Evolutionary conservation across 2,329 filamentous ascomycete species (phyloP), one percentile per base, ranked within the genome.

Genomic region (Xylariaceae sp.): DNA sequence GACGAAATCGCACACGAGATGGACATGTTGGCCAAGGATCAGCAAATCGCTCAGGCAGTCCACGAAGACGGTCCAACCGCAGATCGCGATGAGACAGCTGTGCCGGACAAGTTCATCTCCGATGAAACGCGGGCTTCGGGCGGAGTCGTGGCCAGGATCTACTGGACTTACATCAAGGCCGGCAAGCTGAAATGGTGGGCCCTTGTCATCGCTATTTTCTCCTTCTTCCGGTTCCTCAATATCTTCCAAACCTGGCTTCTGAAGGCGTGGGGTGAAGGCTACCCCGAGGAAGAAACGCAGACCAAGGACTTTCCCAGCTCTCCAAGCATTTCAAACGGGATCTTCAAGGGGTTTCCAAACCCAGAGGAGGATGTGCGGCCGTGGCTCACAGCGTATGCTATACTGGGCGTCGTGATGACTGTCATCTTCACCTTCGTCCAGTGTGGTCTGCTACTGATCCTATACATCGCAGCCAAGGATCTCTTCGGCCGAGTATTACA

Each of bases 211-310:
- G 21, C 75, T 1, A 63, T 79, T 10, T 75, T 89, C 38, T 57
- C 72, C 5, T 25, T 78, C 0, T 85, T 77, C 47, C 77, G 88
- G 5, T 50, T 77, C 10, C 61, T 75, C 13, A 72, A 79, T 23
- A 66, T 93, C 24, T 70, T 69, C 1, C 75, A 86, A 49, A 79
- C 75, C 2, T 90, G 86, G 72, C 89, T 92, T 28, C 68, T 94
- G 34, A 93, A 94, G 53, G 72, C 80, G 17, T 94, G 88, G 87
- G 85, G 84, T 19, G 84, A 93, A 52, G 77, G 77, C 5, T 90
- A 89, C 55, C 62, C 66, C 6, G 56, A 53, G 30, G 32, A 41
- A 33, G 37, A 44, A 14, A 36, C 28, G 19, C 42, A 21, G 10
- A n/a, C 29, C 19, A 16, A 35, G 21, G 19, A 18, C 22, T 22